phyloP scores from a whole-genome alignment of 2,329 filamentous ascomycete species.

The Didymella keratinophila region DNA sequence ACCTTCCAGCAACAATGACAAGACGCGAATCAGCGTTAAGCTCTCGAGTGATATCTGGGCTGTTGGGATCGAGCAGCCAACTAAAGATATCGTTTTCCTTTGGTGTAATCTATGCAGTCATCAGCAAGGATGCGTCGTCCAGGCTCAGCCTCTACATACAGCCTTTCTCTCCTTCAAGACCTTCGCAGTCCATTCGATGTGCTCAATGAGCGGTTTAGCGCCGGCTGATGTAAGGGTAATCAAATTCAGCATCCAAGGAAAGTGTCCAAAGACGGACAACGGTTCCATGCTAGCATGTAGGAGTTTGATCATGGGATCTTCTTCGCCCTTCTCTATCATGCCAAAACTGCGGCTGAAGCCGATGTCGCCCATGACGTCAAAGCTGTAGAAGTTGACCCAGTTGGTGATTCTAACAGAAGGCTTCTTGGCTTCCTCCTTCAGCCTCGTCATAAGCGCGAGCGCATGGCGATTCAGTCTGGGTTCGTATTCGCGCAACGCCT shows the following conservation, averaged over 20 bases:
- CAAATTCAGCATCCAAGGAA: slow-evolving; percentile 34
- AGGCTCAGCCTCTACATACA: slow-evolving; percentile 17
- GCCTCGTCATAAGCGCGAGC: slow-evolving; percentile 32
- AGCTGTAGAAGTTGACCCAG: slow-evolving; percentile 53
- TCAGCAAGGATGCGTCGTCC: slow-evolving; percentile 1
- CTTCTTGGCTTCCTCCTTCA: slow-evolving; percentile 32
- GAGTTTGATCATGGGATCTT: slow-evolving; percentile 37
- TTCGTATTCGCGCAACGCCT: slow-evolving; percentile 48
- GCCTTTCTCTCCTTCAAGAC: slow-evolving; percentile 39
- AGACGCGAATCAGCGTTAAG: slow-evolving; percentile 41
- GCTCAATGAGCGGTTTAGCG: slow-evolving; percentile 32
- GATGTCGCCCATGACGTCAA: slow-evolving; percentile 61
- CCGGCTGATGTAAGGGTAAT: slow-evolving; percentile 27
- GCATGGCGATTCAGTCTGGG: slow-evolving; percentile 45
- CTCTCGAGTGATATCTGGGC: slow-evolving; percentile 30
- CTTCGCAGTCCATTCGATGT: slow-evolving; percentile 36
- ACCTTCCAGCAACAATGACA: slow-evolving; percentile 45
- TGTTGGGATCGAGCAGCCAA: slow-evolving; percentile 33
- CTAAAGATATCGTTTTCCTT: slow-evolving; percentile 42
- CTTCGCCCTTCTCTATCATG: slow-evolving; percentile 45
- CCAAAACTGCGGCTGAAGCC: slow-evolving; percentile 53
- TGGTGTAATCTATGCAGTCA: slow-evolving; percentile 26
- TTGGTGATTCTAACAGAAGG: slow-evolving; percentile 38
- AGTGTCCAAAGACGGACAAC: slow-evolving; percentile 32
- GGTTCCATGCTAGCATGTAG: slow-evolving; percentile 37